Percentiles rank a stretch among this genome's conserved stretches.
Evolutionary conservation across 805 yeast species (phyloP).

Genomic region (Suhomyces pyralidae): DNA sequence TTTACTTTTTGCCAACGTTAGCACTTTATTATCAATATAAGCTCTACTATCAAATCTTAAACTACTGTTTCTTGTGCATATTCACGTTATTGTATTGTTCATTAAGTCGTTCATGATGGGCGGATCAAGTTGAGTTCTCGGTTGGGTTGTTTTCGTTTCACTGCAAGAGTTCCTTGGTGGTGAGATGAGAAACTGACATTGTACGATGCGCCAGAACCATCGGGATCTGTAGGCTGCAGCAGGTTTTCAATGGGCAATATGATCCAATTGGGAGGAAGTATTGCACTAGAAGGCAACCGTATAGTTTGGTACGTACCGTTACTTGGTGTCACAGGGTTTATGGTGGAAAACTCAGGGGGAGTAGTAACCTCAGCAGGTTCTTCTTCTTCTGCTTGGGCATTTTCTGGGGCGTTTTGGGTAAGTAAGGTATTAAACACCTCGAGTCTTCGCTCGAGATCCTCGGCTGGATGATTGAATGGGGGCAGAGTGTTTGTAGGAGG

Average conservation of each 20-base stretch:
- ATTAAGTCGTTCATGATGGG: conserved; percentile 3
- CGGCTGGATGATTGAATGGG: conserved; percentile 5
- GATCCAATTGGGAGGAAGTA: conserved; percentile 31
- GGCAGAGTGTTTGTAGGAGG: not conserved
- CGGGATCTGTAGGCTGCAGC: not conserved
- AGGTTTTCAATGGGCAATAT: conserved; percentile 20
- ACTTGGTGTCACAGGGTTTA: not conserved
- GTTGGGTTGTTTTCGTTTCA: conserved; percentile 7
- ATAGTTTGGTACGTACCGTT: conserved; percentile 14
- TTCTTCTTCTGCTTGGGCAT: not conserved
- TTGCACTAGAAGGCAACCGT: conserved; percentile 21
- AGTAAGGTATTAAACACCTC: conserved; percentile 3
- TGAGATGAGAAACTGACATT: conserved; percentile 17
- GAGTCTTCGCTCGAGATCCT: conserved; percentile 4
- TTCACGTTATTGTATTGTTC: not conserved
- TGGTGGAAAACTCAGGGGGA: not conserved
- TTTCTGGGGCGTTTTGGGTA: conserved; percentile 10
- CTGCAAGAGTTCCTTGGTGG: conserved; percentile 15
- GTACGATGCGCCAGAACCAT: not conserved
- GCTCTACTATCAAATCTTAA: no score
- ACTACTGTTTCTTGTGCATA: no score
- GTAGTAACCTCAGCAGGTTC: not conserved
- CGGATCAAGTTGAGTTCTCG: conserved; percentile 9
- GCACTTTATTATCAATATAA: no score
- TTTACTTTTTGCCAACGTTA: no score